phyloP scores from a whole-genome alignment of 306 rosid species.

The Rubus idaeus region DNA sequence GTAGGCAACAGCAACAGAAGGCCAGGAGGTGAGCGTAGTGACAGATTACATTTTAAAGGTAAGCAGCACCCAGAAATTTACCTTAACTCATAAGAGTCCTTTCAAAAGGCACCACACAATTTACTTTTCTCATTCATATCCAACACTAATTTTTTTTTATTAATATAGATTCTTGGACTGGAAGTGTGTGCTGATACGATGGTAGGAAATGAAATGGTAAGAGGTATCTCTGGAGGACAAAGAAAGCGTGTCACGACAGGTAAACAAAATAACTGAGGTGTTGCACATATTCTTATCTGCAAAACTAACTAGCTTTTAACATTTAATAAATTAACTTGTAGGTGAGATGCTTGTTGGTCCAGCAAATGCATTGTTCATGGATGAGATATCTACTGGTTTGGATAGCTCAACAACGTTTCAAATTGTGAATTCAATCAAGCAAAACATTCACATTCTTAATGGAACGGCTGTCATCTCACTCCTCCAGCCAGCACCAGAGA shows the following conservation, averaged over 20 bases:
- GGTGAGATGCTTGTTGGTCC: conserved; percentile 58
- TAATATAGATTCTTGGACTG: conserved; percentile 44
- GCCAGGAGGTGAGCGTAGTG: conserved; percentile 33
- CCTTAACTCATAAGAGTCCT: background rate
- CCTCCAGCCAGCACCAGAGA: conserved; percentile 58
- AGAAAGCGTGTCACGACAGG: conserved; percentile 53
- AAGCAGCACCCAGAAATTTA: background rate
- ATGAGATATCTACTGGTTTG: conserved; percentile 55
- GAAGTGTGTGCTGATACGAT: conserved; percentile 45
- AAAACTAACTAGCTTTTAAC: background rate
- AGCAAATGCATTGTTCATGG: conserved; percentile 48
- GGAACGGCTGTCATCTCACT: conserved; percentile 46
- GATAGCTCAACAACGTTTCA: conserved; percentile 54
- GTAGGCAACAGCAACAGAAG: conserved; percentile 39
- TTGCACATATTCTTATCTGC: background rate
- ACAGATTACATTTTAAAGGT: conserved; percentile 48
- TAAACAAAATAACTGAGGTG: conserved; percentile 7
- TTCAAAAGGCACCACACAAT: background rate
- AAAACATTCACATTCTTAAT: conserved; percentile 34
- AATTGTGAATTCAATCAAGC: conserved; percentile 47
- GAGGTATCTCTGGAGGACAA: conserved; percentile 58
- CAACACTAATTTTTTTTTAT: background rate
- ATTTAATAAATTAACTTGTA: background rate
- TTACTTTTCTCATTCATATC: background rate
- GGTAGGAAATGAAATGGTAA: conserved; percentile 43